Evolutionary conservation across 1,284 basidiomycete genomes (phyloP), one percentile per base, ranked within the genome.

Genomic region (Tremellales sp.): DNA sequence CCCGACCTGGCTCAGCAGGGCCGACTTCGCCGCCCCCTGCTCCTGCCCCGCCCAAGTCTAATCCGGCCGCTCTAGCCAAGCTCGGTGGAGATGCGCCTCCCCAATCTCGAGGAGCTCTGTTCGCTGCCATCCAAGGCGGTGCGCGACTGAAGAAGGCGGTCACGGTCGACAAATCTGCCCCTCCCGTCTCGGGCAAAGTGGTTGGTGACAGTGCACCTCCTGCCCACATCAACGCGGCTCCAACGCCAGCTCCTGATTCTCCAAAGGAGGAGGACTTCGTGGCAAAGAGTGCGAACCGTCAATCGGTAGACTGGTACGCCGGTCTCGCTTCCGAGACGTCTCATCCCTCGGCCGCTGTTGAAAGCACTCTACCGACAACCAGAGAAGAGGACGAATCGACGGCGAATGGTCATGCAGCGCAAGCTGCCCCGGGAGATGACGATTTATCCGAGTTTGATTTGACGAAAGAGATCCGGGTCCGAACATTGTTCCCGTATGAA

Each of bases 231-330:
- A 81, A 70, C 55, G 65, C 72, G 38, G 72, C 67, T 4, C 75
- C 81, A 25, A 52, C 56, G 16, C 56, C 62, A 1, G 34, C 47
- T 7, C 32, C 47, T 26, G 25, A 25, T 24, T 40, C 41, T 21
- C 26, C 33, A 1, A 16, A 33, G 5, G 16, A 32, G 31, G 27
- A 65, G 12, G 60, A 66, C 19, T 57, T 62, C 27, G 54, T 60
- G 19, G 61, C 55, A 32, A 49, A 48, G 22, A 34, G 55, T 48
- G 61, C 60, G 36, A 82, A 88, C 62, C 79, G 86, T 51, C 86
- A 92, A 68, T 86, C 84, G 22, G 86, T 95, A 9, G 92, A 91
- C 64, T 97, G 93, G 93, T 88, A 89, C 66, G 80, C 83, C 46
- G 85, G 83, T 32, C 77, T 94, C n/a, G 91, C 92, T 8, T 84